phyloP scores from a whole-genome alignment of 1,139 yeast species.

The Scheffersomyces lignicola region DNA sequence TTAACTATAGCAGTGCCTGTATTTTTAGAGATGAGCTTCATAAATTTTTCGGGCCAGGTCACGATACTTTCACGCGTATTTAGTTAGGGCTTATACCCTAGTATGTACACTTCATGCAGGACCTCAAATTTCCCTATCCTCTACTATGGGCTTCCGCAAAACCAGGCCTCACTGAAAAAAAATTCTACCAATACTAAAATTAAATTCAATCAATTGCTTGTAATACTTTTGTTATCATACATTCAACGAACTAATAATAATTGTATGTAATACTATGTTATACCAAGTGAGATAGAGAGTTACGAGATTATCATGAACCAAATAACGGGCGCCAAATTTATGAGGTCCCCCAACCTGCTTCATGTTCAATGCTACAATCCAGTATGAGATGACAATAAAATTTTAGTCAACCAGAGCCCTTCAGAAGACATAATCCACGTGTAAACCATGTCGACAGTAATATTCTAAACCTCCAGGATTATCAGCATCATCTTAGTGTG shows the following conservation, averaged over 20 bases:
- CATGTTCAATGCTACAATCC: no score
- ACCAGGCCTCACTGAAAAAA: slow-evolving; percentile 1
- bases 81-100: slow-evolving; percentile 10
- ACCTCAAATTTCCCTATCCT: not conserved
- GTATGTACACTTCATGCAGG: not conserved
- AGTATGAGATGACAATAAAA: no score
- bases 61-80: slow-evolving; percentile 11
- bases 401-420: no score
- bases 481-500: no score
- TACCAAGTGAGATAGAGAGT: no score
- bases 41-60: not conserved
- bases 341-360: no score
- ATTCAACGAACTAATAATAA: slow-evolving; percentile 4
- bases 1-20: not conserved
- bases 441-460: no score
- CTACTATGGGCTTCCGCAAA: not conserved
- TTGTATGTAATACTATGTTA: slow-evolving; percentile 5
- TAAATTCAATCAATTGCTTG: not conserved
- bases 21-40: not conserved
- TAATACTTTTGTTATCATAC: slow-evolving; percentile 4
- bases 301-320: no score
- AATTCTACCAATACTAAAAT: not conserved
- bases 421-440: no score
- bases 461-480: no score
- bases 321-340: no score